Evolutionary conservation across 179 eudicot species (phyloP).

Genomic region (Gypsophila paniculata): DNA sequence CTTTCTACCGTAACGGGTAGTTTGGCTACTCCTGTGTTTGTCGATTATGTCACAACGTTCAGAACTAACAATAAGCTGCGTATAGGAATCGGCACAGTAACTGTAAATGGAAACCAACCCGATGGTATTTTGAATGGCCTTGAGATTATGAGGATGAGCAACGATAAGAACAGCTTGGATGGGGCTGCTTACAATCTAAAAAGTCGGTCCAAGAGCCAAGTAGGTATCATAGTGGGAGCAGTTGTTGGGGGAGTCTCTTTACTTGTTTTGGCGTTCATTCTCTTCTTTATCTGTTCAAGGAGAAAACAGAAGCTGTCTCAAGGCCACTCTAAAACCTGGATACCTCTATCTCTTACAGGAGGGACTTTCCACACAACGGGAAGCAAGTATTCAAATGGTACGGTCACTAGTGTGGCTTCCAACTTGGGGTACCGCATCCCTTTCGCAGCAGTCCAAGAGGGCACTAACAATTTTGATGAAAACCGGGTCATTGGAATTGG

Average conservation of each 20-base stretch:
- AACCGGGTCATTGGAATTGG: slow-evolving; percentile 60
- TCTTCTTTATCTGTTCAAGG: slow-evolving; percentile 40
- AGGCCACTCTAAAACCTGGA: slow-evolving; percentile 74
- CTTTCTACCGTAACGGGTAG: slow-evolving; percentile 23
- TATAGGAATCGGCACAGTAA: slow-evolving; percentile 60
- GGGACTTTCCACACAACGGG: slow-evolving; percentile 66
- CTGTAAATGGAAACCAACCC: slow-evolving; percentile 33
- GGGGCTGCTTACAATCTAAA: slow-evolving; percentile 27
- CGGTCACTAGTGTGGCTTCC: slow-evolving; percentile 51
- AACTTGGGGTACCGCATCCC: slow-evolving; percentile 55
- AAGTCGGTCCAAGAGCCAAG: slow-evolving; percentile 32
- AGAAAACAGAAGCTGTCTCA: slow-evolving; percentile 41
- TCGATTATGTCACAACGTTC: slow-evolving; percentile 47
- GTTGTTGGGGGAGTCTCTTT: slow-evolving; percentile 40
- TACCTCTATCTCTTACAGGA: slow-evolving; percentile 73
- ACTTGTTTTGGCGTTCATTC: slow-evolving; percentile 37
- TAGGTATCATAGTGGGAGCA: slow-evolving; percentile 54
- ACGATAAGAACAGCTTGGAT: slow-evolving; percentile 49
- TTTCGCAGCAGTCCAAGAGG: slow-evolving; percentile 55
- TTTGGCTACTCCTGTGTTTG: slow-evolving; percentile 50
- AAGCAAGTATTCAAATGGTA: slow-evolving; percentile 74
- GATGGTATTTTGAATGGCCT: slow-evolving; percentile 74
- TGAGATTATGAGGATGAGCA: slow-evolving; percentile 73
- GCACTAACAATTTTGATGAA: slow-evolving; percentile 68
- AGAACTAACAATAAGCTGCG: slow-evolving; percentile 30